Percentiles rank a stretch among this genome's conserved stretches.
phyloP scores from a whole-genome alignment of 2,329 filamentous ascomycete species.

The Aspergillus hortae region DNA sequence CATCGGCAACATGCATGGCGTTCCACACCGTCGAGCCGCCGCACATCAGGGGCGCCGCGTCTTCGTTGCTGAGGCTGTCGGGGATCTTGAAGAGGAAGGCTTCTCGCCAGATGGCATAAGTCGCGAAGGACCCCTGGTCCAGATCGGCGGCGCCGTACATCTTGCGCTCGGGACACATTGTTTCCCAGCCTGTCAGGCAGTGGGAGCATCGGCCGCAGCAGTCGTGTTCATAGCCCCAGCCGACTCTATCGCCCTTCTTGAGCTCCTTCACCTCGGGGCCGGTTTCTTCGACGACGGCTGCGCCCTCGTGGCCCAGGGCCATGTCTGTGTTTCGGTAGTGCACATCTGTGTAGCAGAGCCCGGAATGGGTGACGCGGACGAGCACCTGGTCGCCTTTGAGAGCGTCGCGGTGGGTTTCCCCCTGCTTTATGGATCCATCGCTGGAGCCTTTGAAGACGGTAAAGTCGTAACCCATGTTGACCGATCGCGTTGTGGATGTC shows the following conservation, averaged over 20 bases:
- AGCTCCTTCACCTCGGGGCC: slow-evolving; percentile 32
- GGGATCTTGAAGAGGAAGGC: slow-evolving; percentile 38
- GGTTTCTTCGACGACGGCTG: slow-evolving; percentile 29
- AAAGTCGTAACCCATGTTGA: slow-evolving; percentile 40
- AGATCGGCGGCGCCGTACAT: slow-evolving; percentile 33
- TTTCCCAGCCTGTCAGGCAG: slow-evolving; percentile 33
- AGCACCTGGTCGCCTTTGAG: slow-evolving; percentile 48
- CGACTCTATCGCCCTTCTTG: slow-evolving; percentile 40
- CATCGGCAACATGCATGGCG: slow-evolving; percentile 20
- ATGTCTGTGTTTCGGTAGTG: slow-evolving; percentile 34
- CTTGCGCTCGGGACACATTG: slow-evolving; percentile 29
- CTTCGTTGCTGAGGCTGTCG: slow-evolving; percentile 23
- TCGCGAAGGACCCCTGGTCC: slow-evolving; percentile 37
- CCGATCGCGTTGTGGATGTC: neutral
- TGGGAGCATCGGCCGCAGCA: slow-evolving; percentile 36
- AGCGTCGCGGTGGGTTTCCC: slow-evolving; percentile 42
- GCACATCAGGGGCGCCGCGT: slow-evolving; percentile 36
- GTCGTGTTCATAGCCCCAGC: slow-evolving; percentile 40
- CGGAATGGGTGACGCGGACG: slow-evolving; percentile 62
- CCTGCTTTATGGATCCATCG: slow-evolving; percentile 54
- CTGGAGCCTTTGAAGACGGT: slow-evolving; percentile 63
- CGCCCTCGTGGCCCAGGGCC: slow-evolving; percentile 39
- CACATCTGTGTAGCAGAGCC: slow-evolving; percentile 61
- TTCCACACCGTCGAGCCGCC: slow-evolving; percentile 37
- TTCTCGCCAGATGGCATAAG: slow-evolving; percentile 38